Evolutionary conservation across 2,329 filamentous ascomycete genomes (phyloP).

Genomic region (Sordariomycetes sp.): DNA sequence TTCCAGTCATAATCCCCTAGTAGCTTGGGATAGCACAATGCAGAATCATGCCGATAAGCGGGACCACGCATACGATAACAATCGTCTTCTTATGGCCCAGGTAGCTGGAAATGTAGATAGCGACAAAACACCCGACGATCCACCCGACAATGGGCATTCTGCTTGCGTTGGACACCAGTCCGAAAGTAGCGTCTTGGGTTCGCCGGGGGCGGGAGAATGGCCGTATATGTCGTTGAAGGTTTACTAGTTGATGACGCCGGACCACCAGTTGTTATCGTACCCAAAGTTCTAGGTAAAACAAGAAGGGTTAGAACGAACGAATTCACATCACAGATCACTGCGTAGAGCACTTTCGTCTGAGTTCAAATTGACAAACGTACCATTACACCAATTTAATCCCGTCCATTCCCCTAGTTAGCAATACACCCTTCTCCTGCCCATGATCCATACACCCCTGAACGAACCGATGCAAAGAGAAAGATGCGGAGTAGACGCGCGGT

Average conservation of each 20-base stretch:
- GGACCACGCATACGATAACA: constrained; percentile 5
- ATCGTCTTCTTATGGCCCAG: constrained; percentile 6
- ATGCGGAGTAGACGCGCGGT: not conserved
- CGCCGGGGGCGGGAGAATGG: not conserved
- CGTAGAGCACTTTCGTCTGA: too few species aligned
- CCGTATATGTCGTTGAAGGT: constrained; percentile 6
- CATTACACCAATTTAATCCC: not conserved
- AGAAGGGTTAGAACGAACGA: not conserved
- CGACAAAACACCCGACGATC: constrained; percentile 7
- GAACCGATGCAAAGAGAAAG: not conserved
- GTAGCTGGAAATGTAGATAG: constrained; percentile 3
- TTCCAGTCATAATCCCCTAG: not conserved
- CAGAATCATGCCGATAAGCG: constrained; percentile 6
- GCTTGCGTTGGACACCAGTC: constrained; percentile 5
- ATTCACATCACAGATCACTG: not conserved
- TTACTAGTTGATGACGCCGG: constrained; percentile 3
- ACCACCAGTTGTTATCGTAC: constrained; percentile 9
- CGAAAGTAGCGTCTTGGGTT: constrained; percentile 2
- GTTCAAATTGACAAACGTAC: not conserved
- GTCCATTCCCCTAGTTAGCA: not conserved
- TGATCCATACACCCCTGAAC: not conserved
- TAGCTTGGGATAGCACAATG: not conserved
- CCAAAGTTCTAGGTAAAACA: not conserved
- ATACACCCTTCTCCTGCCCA: not conserved
- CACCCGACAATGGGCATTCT: constrained; percentile 4